Percentiles rank a stretch among this genome's conserved stretches.
phyloP scores from a whole-genome alignment of 805 yeast species.

The Candida boleticola region DNA sequence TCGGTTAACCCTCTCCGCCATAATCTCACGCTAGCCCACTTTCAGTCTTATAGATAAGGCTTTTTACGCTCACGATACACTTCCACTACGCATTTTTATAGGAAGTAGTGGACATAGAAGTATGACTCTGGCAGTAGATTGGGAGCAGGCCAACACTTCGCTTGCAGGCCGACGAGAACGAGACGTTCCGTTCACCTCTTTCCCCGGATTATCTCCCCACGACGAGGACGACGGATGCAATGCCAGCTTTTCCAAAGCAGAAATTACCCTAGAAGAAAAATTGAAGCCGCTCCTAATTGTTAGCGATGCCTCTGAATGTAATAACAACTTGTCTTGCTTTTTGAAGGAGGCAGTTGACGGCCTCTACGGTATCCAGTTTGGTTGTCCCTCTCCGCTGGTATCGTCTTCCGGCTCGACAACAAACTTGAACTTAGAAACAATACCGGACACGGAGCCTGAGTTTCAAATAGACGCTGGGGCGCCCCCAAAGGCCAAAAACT shows the following conservation, averaged over 20 bases:
- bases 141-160: not conserved
- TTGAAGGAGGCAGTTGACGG: constrained; percentile 34
- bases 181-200: constrained; percentile 8
- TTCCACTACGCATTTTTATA: too few relatives aligned
- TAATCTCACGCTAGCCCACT: too few relatives aligned
- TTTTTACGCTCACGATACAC: too few relatives aligned
- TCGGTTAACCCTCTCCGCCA: too few relatives aligned
- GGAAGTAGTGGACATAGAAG: too few relatives aligned
- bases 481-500: constrained; percentile 15
- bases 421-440: constrained; percentile 3
- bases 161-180: not conserved
- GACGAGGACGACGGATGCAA: not conserved
- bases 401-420: not conserved
- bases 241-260: constrained; percentile 2
- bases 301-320: constrained; percentile 40
- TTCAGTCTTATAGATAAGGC: too few relatives aligned
- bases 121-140: constrained; percentile 1
- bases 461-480: not conserved
- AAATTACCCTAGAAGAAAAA: constrained; percentile 7
- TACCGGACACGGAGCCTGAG: not conserved
- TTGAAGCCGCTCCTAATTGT: constrained; percentile 23
- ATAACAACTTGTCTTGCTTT: constrained; percentile 33
- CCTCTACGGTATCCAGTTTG: constrained; percentile 14
- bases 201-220: constrained; percentile 5
- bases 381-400: not conserved